These are phyloP conservation scores for Adansonia grandidieri DNA, from an alignment of 441 rosid genomes.

Conservation along the genomic window DNA sequence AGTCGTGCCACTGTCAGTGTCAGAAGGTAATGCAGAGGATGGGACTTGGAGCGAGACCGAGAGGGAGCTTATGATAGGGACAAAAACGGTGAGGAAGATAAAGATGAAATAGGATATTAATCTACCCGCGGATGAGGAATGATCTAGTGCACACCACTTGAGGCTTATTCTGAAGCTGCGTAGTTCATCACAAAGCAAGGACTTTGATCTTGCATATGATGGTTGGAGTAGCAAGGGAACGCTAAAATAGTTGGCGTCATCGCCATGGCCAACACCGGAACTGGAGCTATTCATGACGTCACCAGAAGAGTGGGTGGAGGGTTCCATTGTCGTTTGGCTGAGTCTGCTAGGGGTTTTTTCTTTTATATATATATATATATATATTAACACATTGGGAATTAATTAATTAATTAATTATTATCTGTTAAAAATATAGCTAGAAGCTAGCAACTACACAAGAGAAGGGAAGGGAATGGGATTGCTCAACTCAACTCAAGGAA, in stretches of 20 bases:
- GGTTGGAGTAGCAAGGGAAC: slow-evolving; percentile 51
- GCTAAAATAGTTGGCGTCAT: background rate
- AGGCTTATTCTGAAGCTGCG: slow-evolving; percentile 58
- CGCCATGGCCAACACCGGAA: background rate
- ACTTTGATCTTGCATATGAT: slow-evolving; percentile 43
- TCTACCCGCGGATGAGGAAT: slow-evolving; percentile 56
- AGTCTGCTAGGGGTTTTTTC: too few species aligned
- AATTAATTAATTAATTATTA: too few species aligned
- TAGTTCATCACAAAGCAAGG: slow-evolving; percentile 48
- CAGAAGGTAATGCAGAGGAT: slow-evolving; percentile 22
- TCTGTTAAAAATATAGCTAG: too few species aligned
- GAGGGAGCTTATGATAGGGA: slow-evolving; percentile 52
- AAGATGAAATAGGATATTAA: slow-evolving; percentile 50
- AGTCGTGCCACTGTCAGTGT: slow-evolving; percentile 28
- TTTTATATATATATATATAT: too few species aligned
- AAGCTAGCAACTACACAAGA: too few species aligned
- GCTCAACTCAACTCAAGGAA: too few species aligned
- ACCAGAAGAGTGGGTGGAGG: background rate
- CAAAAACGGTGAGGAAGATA: slow-evolving; percentile 45
- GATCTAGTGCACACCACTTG: slow-evolving; percentile 72
- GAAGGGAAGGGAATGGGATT: too few species aligned
- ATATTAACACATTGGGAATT: too few species aligned
- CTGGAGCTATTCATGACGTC: background rate
- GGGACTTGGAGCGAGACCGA: slow-evolving; percentile 35
- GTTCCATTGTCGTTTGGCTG: too few species aligned